Conservation (phyloP, 2,329 filamentous ascomycete species). For the Rhinocladiella mackenziei region DNA sequence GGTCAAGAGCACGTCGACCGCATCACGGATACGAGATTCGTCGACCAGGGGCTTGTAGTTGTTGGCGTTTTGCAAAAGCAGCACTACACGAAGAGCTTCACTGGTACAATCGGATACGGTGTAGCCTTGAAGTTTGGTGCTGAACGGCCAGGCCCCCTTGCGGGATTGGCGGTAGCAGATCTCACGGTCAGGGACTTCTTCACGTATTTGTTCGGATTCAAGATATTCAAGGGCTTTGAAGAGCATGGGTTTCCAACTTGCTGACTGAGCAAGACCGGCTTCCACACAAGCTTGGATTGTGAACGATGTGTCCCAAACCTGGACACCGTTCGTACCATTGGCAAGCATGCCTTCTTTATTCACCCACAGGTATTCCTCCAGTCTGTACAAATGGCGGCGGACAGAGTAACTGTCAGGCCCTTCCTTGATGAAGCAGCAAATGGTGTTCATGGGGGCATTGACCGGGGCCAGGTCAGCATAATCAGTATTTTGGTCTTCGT, state of each 20-base stretch:
- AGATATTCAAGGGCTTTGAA: conserved; percentile 77
- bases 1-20: conserved; percentile 82
- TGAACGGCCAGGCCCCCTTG: conserved; percentile 95
- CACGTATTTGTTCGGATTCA: conserved; percentile 84
- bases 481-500: conserved; percentile 90
- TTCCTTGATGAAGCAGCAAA: conserved; percentile 79
- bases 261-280: conserved; percentile 70
- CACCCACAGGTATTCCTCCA: conserved; percentile 87
- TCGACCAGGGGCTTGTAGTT: conserved; percentile 71
- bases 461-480: conserved; percentile 84
- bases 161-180: conserved; percentile 83
- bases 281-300: conserved; percentile 77
- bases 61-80: conserved; percentile 75
- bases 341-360: conserved; percentile 88
- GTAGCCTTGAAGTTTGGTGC: conserved; percentile 87
- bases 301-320: conserved; percentile 95
- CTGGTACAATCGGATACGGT: conserved; percentile 92
- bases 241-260: conserved; percentile 78
- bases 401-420: conserved; percentile 71
- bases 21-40: conserved; percentile 75
- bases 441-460: conserved; percentile 83
- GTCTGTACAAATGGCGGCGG: conserved; percentile 70
- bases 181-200: conserved; percentile 72
- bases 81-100: conserved; percentile 80
- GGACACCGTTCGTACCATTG: conserved; percentile 97